These are phyloP conservation scores for Wickerhamomyces bovis DNA, from an alignment of 805 yeast genomes.

Conservation along the genomic window DNA sequence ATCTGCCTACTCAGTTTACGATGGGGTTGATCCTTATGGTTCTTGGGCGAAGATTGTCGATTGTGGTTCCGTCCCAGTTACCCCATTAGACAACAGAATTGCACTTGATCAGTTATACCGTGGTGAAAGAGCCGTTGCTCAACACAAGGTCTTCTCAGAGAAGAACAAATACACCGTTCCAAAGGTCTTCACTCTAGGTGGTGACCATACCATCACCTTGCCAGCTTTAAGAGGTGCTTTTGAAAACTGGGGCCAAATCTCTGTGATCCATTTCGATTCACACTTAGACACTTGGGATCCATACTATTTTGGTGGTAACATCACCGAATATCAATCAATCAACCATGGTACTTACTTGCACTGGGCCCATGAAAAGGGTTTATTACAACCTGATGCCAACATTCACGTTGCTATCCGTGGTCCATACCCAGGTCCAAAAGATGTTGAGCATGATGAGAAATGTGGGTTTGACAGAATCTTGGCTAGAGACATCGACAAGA, in stretches of 20 bases:
- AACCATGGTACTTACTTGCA: constrained; percentile 70
- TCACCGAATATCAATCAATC: constrained; percentile 49
- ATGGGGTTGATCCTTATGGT: constrained; percentile 52
- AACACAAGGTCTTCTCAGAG: constrained; percentile 26
- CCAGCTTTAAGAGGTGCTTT: constrained; percentile 43
- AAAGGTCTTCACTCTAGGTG: constrained; percentile 44
- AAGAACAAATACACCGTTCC: constrained; percentile 26
- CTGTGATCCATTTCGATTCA: constrained; percentile 53
- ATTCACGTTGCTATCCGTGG: constrained; percentile 64
- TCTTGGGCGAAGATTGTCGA: constrained; percentile 45
- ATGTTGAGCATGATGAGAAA: constrained; percentile 37
- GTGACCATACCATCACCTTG: constrained; percentile 48
- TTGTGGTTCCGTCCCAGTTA: constrained; percentile 58
- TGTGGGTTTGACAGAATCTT: constrained; percentile 45
- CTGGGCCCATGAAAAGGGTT: constrained; percentile 65
- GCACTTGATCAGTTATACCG: constrained; percentile 56
- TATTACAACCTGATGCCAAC: constrained; percentile 40
- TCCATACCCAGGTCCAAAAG: constrained; percentile 39
- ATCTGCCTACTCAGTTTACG: constrained; percentile 39
- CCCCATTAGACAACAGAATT: constrained; percentile 57
- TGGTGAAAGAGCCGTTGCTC: constrained; percentile 39
- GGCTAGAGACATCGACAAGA: constrained; percentile 40
- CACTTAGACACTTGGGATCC: constrained; percentile 74
- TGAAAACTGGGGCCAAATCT: constrained; percentile 39
- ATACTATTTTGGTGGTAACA: constrained; percentile 53